A percentile compares a stretch with the other conserved stretches of the same genome.
Evolutionary conservation across 176 grass and related monocot genomes (phyloP).

Genomic region (Alopecurus myosuroides): DNA sequence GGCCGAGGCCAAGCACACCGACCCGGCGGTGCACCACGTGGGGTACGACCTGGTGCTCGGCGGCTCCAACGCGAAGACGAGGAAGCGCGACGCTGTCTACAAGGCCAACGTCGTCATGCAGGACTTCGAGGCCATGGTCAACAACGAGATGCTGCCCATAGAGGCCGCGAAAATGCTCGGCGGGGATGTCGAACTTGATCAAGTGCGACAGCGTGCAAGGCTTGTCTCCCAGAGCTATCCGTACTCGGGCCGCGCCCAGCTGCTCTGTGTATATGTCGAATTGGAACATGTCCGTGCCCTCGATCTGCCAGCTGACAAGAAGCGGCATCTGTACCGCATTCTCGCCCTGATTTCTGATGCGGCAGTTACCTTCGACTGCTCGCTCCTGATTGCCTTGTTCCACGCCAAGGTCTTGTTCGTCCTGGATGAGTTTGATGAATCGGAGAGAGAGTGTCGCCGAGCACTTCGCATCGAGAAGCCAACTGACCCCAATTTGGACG

Average conservation of each 20-base stretch:
- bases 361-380: background rate
- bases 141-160: background rate
- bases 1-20: background rate
- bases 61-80: background rate
- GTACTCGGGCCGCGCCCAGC: background rate
- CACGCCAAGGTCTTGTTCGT: background rate
- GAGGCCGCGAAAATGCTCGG: background rate
- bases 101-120: background rate
- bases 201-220: background rate
- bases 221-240: background rate
- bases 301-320: background rate
- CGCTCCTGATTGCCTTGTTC: conserved; percentile 8
- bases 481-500: background rate
- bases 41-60: background rate
- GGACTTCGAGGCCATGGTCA: background rate
- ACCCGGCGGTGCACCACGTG: background rate
- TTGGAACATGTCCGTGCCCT: background rate
- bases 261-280: background rate
- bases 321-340: background rate
- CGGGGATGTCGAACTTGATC: background rate
- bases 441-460: background rate
- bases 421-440: background rate
- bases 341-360: background rate
- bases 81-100: background rate
- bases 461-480: background rate